Evolutionary conservation across 352 stramenopile genomes (phyloP), one percentile per base, ranked within the genome.

Genomic region (Pythium chondricola): DNA sequence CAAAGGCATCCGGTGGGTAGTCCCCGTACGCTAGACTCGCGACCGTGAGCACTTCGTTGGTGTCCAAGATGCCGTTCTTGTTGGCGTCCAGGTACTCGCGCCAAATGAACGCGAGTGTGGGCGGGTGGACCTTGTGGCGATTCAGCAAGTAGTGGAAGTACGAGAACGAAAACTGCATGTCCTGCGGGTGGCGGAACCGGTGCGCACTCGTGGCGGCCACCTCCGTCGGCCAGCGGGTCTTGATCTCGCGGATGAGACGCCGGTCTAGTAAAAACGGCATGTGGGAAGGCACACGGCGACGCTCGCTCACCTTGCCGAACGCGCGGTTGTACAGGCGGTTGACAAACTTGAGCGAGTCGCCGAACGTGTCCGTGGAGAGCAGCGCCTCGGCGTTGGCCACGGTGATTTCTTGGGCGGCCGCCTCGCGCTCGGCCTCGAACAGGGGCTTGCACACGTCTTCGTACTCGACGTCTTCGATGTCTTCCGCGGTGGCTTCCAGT

Each of bases 81-180:
- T 98, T 91, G 13, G 74, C 83, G 48, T 98, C 93, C 22, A 98
- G 39, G 43, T 97, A 94, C 48, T 88, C 72, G 14, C 35, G 26
- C 76, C 83, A 98, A 41, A 97, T 76, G 32, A 90, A 66, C 37
- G 82, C 61, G 13, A 96, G 52, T 4, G 73, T 88, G 26, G 83
- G 74, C 8, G 68, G 70, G 10, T 85, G 53, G n/a, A 88, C 52
- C 56, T 95, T 92, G 35, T 87, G 71, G 9, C 81, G 73, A 43
- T 97, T 93, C 16, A 96, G 78, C 21, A 97, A 40, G 58, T 96
- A 98, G 58, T 97, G 91, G 57, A 97, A 97, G 63, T 98, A 98
- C 27, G 83, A 79, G 52, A 98, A 98, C 49, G 87, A 89, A 52
- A 97, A 98, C 57, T 98, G 93, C 85, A 98, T 95, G 65, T 98